Percentiles rank a stretch among this genome's conserved stretches.
Conservation (phyloP, 2,329 filamentous ascomycete genomes). For the Cladobotryum protrusum region DNA sequence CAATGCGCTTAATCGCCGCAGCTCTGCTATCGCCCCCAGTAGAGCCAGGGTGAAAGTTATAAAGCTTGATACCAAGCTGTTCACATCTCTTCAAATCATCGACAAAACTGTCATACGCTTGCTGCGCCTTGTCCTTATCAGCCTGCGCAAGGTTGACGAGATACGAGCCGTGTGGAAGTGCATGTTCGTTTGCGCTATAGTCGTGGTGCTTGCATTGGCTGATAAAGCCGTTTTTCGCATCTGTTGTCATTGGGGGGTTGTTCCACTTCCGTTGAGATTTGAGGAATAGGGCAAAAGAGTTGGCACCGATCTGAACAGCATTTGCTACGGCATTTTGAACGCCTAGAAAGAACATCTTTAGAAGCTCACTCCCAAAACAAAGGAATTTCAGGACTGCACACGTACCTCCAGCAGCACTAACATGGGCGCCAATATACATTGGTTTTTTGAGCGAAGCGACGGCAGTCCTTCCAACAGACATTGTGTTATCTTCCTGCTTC, state of each 20-base stretch:
- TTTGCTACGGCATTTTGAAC: slow-evolving; percentile 85
- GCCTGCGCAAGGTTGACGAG: slow-evolving; percentile 90
- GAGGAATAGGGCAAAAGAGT: slow-evolving; percentile 89
- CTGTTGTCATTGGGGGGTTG: slow-evolving; percentile 67
- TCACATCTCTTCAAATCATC: slow-evolving; percentile 87
- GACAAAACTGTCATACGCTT: slow-evolving; percentile 79
- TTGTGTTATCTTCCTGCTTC: slow-evolving; percentile 35
- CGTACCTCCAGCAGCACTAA: slow-evolving; percentile 79
- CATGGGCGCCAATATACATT: slow-evolving; percentile 88
- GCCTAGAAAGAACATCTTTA: slow-evolving; percentile 42
- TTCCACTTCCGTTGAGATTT: slow-evolving; percentile 96
- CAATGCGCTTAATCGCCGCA: slow-evolving; percentile 72
- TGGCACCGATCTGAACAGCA: slow-evolving; percentile 74
- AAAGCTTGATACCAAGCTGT: slow-evolving; percentile 77
- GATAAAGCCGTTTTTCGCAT: slow-evolving; percentile 64
- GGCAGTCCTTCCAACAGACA: slow-evolving; percentile 62
- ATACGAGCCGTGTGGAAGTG: slow-evolving; percentile 91
- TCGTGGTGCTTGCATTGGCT: slow-evolving; percentile 59
- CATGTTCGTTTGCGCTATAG: slow-evolving; percentile 66
- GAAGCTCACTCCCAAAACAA: background rate
- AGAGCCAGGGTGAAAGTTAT: slow-evolving; percentile 96
- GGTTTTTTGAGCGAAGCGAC: slow-evolving; percentile 55
- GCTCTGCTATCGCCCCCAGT: slow-evolving; percentile 61
- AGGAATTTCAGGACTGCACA: background rate
- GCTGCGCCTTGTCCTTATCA: slow-evolving; percentile 70